Evolutionary conservation across 495 filamentous ascomycete species (phyloP).

Genomic region (Penicillium macrosclerotiorum): DNA sequence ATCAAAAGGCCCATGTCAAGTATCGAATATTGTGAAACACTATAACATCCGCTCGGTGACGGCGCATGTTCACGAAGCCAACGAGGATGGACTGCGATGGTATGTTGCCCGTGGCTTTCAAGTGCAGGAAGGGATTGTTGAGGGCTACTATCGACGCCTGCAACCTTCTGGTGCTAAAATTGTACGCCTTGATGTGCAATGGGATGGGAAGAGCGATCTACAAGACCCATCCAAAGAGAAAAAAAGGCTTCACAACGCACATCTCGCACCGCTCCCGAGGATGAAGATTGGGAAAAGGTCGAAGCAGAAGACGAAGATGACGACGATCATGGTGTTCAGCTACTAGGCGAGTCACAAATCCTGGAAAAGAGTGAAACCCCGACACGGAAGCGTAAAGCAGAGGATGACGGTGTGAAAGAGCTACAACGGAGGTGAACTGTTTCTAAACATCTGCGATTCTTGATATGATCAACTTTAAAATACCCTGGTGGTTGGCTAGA

Average conservation of each 20-base stretch:
- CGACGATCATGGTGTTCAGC: slow-evolving; percentile 36
- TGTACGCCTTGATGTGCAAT: slow-evolving; percentile 52
- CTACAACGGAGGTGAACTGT: slow-evolving; percentile 13
- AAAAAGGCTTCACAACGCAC: neutral
- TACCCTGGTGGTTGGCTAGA: slow-evolving; percentile 14
- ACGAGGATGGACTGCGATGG: slow-evolving; percentile 83
- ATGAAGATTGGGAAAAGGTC: slow-evolving; percentile 49
- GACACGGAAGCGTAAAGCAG: slow-evolving; percentile 41
- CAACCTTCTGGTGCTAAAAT: slow-evolving; percentile 78
- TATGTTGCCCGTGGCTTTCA: slow-evolving; percentile 79
- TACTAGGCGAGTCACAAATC: slow-evolving; percentile 29
- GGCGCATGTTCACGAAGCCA: slow-evolving; percentile 94
- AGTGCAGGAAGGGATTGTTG: slow-evolving; percentile 52
- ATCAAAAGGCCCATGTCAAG: slow-evolving; percentile 18
- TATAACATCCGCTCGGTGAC: slow-evolving; percentile 58
- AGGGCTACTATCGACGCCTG: slow-evolving; percentile 83
- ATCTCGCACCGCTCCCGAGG: slow-evolving; percentile 13
- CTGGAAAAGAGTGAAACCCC: slow-evolving; percentile 26
- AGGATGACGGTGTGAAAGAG: slow-evolving; percentile 20
- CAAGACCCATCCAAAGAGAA: neutral
- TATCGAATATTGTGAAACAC: slow-evolving; percentile 50
- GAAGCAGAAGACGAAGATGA: slow-evolving; percentile 40
- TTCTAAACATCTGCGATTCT: slow-evolving; percentile 2
- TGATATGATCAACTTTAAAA: slow-evolving; percentile 3
- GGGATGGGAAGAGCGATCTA: slow-evolving; percentile 14